Base-by-base conservation (phyloP, 2,329 filamentous ascomycete genomes). In the Mycosphaerella sp. region DNA sequence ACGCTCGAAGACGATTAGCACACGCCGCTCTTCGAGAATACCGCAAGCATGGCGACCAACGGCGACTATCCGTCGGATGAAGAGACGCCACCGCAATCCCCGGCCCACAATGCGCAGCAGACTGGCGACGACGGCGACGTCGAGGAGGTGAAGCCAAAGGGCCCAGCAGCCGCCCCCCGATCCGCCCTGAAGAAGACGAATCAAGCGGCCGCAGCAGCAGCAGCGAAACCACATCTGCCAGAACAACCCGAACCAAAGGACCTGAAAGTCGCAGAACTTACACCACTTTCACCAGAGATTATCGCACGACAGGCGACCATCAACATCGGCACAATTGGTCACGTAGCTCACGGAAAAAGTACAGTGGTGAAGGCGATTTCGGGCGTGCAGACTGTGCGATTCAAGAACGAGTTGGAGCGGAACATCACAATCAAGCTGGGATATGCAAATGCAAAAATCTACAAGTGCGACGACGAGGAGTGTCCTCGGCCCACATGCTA, bases 351-450 rank as follows among this genome's bases (percentile, higher is more conserved):
- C 78, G 93, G 93, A 79, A 98, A 98, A 87, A 95, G 89, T 58
- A 98, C 93, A 21, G 93, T 98, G 48, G 93, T 98, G 67, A 98
- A 98, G 81, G 93, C 93, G 67, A 97, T 98, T 67, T 97, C 93
- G 1, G 93, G 93, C 59, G 93, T 98, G 61, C 93, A 98, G 81
- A 98, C 93, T 14, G 93, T 98, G 70, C 84, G 93, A 65, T 98
- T 98, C 81, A 98, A 98, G 86, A 98, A 97, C 78, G 93, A 98
- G 77, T 78, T 96, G 76, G 95, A 97, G 77, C 83, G 93, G 70
- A 98, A 98, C 75, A 98, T 98, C 70, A 98, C 93, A 68, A 98
- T 98, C 80, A 98, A 98, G 84, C 83, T 98, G 67, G 93, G 93
- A 72, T 98, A 98, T 74, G 93, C 93, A 73, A 98, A 98, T 74